Evolutionary conservation across 805 yeast genomes (phyloP).

Genomic region (Candida xyloterini): DNA sequence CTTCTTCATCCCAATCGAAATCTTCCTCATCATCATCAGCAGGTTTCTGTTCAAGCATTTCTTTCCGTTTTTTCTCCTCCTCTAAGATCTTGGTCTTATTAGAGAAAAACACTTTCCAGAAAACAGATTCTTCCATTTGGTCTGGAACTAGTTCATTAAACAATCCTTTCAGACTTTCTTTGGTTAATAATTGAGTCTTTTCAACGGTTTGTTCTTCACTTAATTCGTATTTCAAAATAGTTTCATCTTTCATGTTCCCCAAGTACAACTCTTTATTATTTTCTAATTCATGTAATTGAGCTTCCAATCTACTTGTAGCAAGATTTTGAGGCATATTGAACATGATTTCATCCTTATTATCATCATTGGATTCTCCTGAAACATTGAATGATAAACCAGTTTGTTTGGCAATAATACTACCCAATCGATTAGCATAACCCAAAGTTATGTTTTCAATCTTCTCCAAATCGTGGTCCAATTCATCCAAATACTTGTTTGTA

Average conservation of each 20-base stretch:
- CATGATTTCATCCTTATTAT: conserved; percentile 40
- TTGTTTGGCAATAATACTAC: conserved; percentile 45
- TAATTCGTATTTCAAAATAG: conserved; percentile 40
- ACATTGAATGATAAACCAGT: conserved; percentile 15
- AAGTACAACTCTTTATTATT: conserved; percentile 46
- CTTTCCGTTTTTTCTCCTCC: conserved; percentile 65
- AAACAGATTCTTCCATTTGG: conserved; percentile 49
- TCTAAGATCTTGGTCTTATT: conserved; percentile 50
- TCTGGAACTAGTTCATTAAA: conserved; percentile 69
- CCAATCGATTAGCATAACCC: conserved; percentile 52
- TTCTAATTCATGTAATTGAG: conserved; percentile 56
- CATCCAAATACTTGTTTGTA: conserved; percentile 66
- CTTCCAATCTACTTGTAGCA: conserved; percentile 57
- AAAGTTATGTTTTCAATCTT: conserved; percentile 69
- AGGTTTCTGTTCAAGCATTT: conserved; percentile 45
- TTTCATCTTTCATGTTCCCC: conserved; percentile 32
- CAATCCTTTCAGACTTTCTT: conserved; percentile 49
- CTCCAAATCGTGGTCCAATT: conserved; percentile 71
- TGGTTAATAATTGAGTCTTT: conserved; percentile 39
- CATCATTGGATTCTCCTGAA: conserved; percentile 20
- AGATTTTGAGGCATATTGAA: conserved; percentile 42
- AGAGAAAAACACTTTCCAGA: conserved; percentile 74
- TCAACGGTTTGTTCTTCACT: conserved; percentile 45
- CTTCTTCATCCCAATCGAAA: conserved; percentile 52
- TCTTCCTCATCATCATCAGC: conserved; percentile 41